These are phyloP conservation scores for Schwanniomyces polymorphus DNA, from an alignment of 805 yeast species.

Conservation along the genomic window DNA sequence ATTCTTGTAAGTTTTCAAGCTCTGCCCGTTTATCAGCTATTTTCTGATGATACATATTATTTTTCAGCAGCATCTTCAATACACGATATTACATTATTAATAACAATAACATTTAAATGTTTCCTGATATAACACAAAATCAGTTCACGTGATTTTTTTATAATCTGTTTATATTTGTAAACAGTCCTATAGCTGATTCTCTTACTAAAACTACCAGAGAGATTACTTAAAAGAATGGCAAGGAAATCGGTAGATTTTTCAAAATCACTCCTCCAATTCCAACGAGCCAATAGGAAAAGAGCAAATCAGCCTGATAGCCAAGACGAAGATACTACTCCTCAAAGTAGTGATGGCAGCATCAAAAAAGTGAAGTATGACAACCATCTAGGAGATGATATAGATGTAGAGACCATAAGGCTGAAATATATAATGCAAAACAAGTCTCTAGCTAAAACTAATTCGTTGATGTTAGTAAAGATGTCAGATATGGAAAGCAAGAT, in stretches of 20 bases:
- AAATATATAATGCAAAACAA: constrained; percentile 49
- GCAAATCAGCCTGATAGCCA: not conserved
- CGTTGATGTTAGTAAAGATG: constrained; percentile 50
- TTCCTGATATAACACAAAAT: not conserved
- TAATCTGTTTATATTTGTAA: constrained; percentile 5
- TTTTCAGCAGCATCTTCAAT: constrained; percentile 8
- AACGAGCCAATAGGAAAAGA: not conserved
- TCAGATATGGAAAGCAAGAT: constrained; percentile 53
- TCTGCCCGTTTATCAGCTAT: constrained; percentile 51
- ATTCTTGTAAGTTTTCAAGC: constrained; percentile 47
- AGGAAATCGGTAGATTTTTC: constrained; percentile 8
- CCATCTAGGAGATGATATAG: constrained; percentile 1
- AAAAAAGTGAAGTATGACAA: not conserved
- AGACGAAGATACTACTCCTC: not conserved
- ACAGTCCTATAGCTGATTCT: not conserved
- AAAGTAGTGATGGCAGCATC: not conserved
- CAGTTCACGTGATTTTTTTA: constrained; percentile 1
- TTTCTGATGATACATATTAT: constrained; percentile 18
- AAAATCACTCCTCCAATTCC: constrained; percentile 6
- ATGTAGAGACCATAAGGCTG: constrained; percentile 23
- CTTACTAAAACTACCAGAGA: not conserved
- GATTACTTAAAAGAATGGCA: constrained; percentile 3
- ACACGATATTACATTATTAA: not conserved
- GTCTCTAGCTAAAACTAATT: constrained; percentile 60
- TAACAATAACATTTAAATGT: not conserved